These are phyloP conservation scores for Metschnikowia aberdeeniae DNA, from an alignment of 805 yeast species.

Conservation along the genomic window DNA sequence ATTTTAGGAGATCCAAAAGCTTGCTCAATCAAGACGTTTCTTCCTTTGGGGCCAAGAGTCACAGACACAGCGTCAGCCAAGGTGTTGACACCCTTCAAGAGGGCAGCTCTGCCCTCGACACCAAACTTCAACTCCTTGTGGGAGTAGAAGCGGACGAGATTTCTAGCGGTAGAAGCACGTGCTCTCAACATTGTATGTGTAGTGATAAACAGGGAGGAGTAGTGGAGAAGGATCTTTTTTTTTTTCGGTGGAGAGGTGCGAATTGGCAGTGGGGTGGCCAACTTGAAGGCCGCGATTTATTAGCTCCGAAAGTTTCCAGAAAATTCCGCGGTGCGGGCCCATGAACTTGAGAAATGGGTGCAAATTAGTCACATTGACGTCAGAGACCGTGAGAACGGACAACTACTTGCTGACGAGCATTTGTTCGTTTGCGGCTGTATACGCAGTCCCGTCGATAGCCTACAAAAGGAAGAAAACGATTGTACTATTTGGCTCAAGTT, in stretches of 20 bases:
- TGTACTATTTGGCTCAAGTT: not conserved
- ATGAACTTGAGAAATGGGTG: too few species aligned
- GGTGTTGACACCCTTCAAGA: constrained; percentile 88
- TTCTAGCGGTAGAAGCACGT: constrained; percentile 39
- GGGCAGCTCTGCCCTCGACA: constrained; percentile 94
- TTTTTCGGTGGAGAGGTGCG: not conserved
- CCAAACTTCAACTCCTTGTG: constrained; percentile 97
- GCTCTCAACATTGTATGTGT: constrained; percentile 44
- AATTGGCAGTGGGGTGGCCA: constrained; percentile 3
- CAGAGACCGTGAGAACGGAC: too few species aligned
- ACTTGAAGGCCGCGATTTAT: constrained; percentile 8
- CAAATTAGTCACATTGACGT: too few species aligned
- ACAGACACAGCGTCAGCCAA: constrained; percentile 96
- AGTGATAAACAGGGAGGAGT: not conserved
- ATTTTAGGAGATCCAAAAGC: constrained; percentile 95
- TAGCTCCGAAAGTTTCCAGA: constrained; percentile 15
- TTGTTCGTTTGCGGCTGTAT: too few species aligned
- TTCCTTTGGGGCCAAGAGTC: constrained; percentile 96
- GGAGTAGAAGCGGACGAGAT: constrained; percentile 47
- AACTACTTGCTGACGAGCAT: too few species aligned
- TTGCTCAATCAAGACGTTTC: constrained; percentile 95
- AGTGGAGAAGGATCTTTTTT: not conserved
- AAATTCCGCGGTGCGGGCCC: constrained; percentile 9
- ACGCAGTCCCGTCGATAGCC: too few species aligned
- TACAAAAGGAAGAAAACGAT: too few species aligned